Evolutionary conservation across 2,329 filamentous ascomycete species (phyloP).

Genomic region (Nothophoma quercina): DNA sequence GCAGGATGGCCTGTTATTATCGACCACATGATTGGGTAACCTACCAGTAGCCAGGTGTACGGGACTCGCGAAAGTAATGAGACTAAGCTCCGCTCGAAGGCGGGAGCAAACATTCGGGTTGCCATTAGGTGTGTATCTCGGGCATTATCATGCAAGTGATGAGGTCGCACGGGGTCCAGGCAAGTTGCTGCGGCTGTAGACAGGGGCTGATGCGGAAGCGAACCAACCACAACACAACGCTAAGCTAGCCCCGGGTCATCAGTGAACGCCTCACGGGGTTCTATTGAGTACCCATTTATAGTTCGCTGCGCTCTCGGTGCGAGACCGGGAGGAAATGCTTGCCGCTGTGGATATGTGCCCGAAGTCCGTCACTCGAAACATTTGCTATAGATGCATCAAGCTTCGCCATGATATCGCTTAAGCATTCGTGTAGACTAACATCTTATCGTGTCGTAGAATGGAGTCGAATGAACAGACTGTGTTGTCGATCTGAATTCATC

Average conservation of each 20-base stretch:
- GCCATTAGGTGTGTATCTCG: not conserved
- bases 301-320: slow-evolving; percentile 2
- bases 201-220: slow-evolving; percentile 1
- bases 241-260: slow-evolving; percentile 11
- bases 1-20: no score
- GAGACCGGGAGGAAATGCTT: not conserved
- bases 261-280: slow-evolving; percentile 14
- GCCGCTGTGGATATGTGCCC: not conserved
- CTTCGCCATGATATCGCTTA: no score
- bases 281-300: not conserved
- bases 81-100: not conserved
- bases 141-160: slow-evolving; percentile 3
- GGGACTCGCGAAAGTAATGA: no score
- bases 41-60: not conserved
- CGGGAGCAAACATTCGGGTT: not conserved
- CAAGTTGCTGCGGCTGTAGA: slow-evolving; percentile 3
- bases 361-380: slow-evolving; percentile 17
- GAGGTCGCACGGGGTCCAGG: not conserved
- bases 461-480: no score
- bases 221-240: not conserved
- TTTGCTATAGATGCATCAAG: no score
- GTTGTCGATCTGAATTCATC: no score
- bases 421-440: no score
- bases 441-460: no score
- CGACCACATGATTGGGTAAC: no score